phyloP scores from a whole-genome alignment of 805 yeast genomes.

The Dipodascus geniculatus region DNA sequence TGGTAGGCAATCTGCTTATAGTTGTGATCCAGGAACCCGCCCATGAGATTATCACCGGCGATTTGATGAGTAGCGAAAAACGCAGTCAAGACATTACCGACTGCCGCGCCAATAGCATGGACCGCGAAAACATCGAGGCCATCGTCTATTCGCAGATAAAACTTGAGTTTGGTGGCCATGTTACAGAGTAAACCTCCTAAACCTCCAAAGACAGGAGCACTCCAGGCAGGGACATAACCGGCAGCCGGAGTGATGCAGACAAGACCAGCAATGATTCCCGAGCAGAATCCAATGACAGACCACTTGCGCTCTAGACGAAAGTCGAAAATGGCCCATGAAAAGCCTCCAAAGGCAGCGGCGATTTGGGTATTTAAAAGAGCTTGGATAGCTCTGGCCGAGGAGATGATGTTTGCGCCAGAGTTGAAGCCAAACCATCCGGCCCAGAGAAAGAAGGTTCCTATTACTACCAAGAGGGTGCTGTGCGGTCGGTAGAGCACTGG shows the following conservation, averaged over 20 bases:
- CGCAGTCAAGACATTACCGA: slow-evolving; percentile 77
- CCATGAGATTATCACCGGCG: slow-evolving; percentile 41
- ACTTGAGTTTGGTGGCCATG: slow-evolving; percentile 73
- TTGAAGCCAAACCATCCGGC: slow-evolving; percentile 73
- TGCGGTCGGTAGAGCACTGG: slow-evolving; percentile 57
- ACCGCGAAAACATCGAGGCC: slow-evolving; percentile 90
- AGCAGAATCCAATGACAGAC: slow-evolving; percentile 90
- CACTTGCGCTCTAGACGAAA: slow-evolving; percentile 59
- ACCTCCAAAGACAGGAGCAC: slow-evolving; percentile 63
- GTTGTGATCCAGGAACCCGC: slow-evolving; percentile 85
- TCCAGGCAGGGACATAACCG: slow-evolving; percentile 82
- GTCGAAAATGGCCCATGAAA: slow-evolving; percentile 35
- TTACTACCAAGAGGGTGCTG: slow-evolving; percentile 51
- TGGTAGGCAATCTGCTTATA: slow-evolving; percentile 80
- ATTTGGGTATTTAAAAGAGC: slow-evolving; percentile 44
- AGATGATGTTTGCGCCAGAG: slow-evolving; percentile 47
- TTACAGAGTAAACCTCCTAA: slow-evolving; percentile 69
- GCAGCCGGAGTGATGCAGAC: slow-evolving; percentile 97
- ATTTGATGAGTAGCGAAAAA: slow-evolving; percentile 71
- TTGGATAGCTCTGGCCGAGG: slow-evolving; percentile 28
- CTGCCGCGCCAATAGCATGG: slow-evolving; percentile 83
- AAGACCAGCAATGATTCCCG: slow-evolving; percentile 87
- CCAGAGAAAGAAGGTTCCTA: slow-evolving; percentile 62
- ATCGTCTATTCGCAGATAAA: slow-evolving; percentile 67
- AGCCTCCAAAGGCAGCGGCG: slow-evolving; percentile 38